A percentile compares a stretch with the other conserved stretches of the same genome.
Evolutionary conservation across 2,329 filamentous ascomycete genomes (phyloP).

Genomic region (Leptographium radiaticola): DNA sequence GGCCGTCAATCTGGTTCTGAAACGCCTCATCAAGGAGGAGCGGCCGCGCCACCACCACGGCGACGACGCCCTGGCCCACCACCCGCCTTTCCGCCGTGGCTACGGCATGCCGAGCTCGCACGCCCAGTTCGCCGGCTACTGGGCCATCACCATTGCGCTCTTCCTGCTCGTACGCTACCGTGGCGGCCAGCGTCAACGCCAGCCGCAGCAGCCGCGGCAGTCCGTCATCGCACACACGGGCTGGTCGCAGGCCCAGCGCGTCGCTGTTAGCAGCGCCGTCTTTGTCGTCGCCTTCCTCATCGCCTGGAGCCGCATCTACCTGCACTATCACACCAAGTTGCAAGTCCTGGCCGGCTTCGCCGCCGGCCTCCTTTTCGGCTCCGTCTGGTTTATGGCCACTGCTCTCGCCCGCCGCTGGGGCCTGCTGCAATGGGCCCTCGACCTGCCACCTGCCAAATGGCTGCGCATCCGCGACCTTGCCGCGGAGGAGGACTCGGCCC

Average conservation of each 20-base stretch:
- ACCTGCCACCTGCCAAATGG: slow-evolving; percentile 48
- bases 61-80: neutral
- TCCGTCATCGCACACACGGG: slow-evolving; percentile 15
- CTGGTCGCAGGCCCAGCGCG: slow-evolving; percentile 48
- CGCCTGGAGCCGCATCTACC: slow-evolving; percentile 72
- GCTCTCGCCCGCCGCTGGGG: slow-evolving; percentile 52
- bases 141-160: slow-evolving; percentile 68
- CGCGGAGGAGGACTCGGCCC: slow-evolving; percentile 74
- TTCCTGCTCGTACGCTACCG: slow-evolving; percentile 75
- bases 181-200: slow-evolving; percentile 22
- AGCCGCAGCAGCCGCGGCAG: neutral
- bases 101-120: slow-evolving; percentile 97
- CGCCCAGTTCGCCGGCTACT: slow-evolving; percentile 88
- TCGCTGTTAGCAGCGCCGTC: slow-evolving; percentile 38
- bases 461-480: slow-evolving; percentile 73
- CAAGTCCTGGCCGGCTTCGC: slow-evolving; percentile 74
- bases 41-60: slow-evolving; percentile 54
- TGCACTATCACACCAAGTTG: slow-evolving; percentile 80
- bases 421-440: slow-evolving; percentile 58
- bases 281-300: slow-evolving; percentile 53
- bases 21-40: slow-evolving; percentile 85
- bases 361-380: slow-evolving; percentile 58
- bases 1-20: slow-evolving; percentile 76
- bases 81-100: slow-evolving; percentile 28
- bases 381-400: slow-evolving; percentile 68